Base-by-base conservation (phyloP, 129 eudicot genomes). In the Flaveria bidentis region DNA sequence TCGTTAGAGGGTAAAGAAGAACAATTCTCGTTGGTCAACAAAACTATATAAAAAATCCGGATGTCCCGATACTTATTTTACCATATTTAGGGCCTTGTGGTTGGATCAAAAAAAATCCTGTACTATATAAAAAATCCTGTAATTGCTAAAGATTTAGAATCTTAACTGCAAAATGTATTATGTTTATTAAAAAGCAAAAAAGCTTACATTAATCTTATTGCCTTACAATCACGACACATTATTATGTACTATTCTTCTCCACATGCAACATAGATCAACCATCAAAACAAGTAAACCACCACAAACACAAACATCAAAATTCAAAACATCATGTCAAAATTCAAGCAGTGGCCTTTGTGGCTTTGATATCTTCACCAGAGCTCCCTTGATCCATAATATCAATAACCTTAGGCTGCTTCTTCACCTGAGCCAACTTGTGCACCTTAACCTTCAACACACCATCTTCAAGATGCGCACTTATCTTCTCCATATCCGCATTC, bases 401-500 rank as follows among this genome's bases (percentile, higher is more conserved):
- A 75, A 85, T 82, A 17, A 78, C 76, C 71, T 76, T 85, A 0
- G 83, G 9, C 23, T 78, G 78, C 49, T 74, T 82, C 81, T 70
- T 82, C 9, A 78, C 88, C 67, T 85, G 79, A 51, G 50, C 75
- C 71, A 83, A 6, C 74, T 87, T 87, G 0, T 86, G 80, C 58
- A 87, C 78, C 18, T 67, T 73, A 15, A 87, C 64, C 50, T 62
- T 84, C 82, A 84, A 77, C 64, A 84, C 84, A 17, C 87, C 90
- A 55, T 83, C 71, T 69, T 83, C 83, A 46, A 86, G 79, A 23
- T 55, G 67, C 3, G 86, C 91, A 30, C 4, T 70, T 6, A 82
- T 64, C 28, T 62, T 73, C 23, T 87, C 91, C 86, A 87, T 7
- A 20, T 84, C 80, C 2, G 80, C 91, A 61, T 76, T 82, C 1